These are phyloP conservation scores for Primulina huaijiensis DNA, from an alignment of 257 asterid genomes.

Conservation along the genomic window DNA sequence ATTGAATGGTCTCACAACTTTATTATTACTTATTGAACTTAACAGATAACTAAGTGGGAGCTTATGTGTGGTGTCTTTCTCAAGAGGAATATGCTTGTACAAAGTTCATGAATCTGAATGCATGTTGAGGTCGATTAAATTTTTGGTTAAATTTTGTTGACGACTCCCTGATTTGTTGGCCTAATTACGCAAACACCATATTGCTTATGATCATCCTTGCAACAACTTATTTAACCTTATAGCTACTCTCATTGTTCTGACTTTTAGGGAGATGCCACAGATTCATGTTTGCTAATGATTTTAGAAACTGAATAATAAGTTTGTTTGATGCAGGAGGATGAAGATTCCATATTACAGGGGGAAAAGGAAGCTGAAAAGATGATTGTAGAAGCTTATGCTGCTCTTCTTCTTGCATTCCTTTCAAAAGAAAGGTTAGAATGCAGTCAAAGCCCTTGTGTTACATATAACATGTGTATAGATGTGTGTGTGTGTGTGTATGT, in stretches of 20 bases:
- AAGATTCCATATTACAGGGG: conserved; percentile 75
- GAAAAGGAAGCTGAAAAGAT: conserved; percentile 96
- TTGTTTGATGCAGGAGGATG: conserved; percentile 65
- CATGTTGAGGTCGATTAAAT: not conserved
- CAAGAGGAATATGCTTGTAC: not conserved
- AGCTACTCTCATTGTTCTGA: not conserved
- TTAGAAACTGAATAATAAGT: not conserved
- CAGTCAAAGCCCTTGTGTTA: not conserved
- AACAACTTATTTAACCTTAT: not conserved
- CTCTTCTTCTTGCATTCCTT: conserved; percentile 96
- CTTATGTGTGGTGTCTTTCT: not conserved
- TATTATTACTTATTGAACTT: not conserved
- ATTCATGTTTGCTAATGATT: not conserved
- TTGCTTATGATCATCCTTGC: not conserved
- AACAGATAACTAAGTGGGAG: not conserved
- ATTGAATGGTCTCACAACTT: not conserved
- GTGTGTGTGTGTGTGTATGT: not conserved
- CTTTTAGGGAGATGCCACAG: not conserved
- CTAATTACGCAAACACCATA: not conserved
- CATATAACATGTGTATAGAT: not conserved
- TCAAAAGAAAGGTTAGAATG: conserved; percentile 77
- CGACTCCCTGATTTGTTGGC: not conserved
- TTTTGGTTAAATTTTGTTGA: not conserved
- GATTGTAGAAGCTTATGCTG: conserved; percentile 96
- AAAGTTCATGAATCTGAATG: not conserved